These are phyloP conservation scores for Fusarium nisikadoi DNA, from an alignment of 2,329 filamentous ascomycete species.

Conservation along the genomic window DNA sequence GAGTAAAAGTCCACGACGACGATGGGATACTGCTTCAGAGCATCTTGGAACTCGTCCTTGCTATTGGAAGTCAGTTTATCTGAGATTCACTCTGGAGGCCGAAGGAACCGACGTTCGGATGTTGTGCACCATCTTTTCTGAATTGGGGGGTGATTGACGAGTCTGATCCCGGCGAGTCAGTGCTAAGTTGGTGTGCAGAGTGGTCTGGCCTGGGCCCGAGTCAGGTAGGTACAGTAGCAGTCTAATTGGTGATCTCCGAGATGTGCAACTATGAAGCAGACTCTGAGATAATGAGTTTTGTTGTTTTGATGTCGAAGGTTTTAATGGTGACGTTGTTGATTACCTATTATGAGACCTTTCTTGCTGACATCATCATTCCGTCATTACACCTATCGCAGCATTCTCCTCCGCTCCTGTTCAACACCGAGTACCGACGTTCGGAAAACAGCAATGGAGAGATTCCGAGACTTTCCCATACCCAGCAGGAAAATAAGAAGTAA, in stretches of 20 bases:
- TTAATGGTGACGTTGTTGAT: conserved; percentile 16
- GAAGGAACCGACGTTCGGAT: conserved; percentile 11
- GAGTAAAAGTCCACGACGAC: conserved; percentile 33
- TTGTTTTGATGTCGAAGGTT: conserved; percentile 1
- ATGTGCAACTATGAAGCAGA: neutral
- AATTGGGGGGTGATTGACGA: neutral
- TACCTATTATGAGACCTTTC: neutral
- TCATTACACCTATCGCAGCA: conserved; percentile 10
- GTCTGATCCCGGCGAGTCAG: conserved; percentile 3
- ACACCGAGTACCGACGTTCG: neutral
- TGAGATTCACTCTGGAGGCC: accelerated
- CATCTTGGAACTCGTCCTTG: conserved; percentile 30
- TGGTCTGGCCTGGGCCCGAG: neutral
- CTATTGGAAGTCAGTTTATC: neutral
- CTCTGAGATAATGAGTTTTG: neutral
- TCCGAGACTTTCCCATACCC: neutral
- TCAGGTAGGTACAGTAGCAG: neutral
- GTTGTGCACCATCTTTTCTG: conserved; percentile 35
- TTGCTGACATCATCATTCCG: conserved; percentile 34
- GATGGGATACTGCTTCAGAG: conserved; percentile 13
- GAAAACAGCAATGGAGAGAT: neutral
- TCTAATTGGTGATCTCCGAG: neutral
- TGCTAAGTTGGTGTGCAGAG: neutral
- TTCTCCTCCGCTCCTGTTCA: conserved; percentile 1
- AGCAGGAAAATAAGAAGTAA: too few relatives aligned